Evolutionary conservation across 2,329 filamentous ascomycete genomes (phyloP), one percentile per base, ranked within the genome.

Genomic region (Westerdykella sp.): DNA sequence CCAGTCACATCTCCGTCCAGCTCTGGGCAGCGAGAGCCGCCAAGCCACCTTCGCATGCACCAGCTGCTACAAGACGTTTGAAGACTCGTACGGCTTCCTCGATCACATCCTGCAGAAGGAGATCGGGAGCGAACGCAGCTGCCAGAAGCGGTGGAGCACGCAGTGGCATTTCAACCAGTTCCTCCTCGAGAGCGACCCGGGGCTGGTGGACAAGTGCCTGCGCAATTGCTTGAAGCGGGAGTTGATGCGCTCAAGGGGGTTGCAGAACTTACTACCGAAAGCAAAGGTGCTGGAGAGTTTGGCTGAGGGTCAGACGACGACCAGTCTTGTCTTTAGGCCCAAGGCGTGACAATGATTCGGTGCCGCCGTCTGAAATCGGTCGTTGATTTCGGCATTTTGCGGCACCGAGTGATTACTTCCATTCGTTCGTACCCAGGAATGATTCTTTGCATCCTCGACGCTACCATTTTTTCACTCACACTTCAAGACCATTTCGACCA

Each of bases 91-190:
- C 43, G 60, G 56, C 13, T 66, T 64, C 44, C 52, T 66, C 2
- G 62, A 66, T 21, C 62, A 66, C 34, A 45, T 57, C 3, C 65
- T 62, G 40, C 62, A 65, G 43, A 63, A 59, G 41, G 56, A 63
- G 31, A 59, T 59, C 31, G 57, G 60, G 5, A 62, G 57, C 36
- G 60, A 62, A 7, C 40, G 51, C 7, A 63, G 59, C 37, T 66
- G 62, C 40, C 43, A 59, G 37, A 50, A 51, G 21, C 39, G 54
- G 23, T 54, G 53, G 41, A 59, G 48, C 37, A 49, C 48, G 4
- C 37, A 39, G 1, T 51, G 49, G 35, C 32, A 15, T 9, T 21
- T 59, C 14, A 48, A 55, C 11, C 49, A 57, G 18, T 35, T 53
- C 1, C 47, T 48, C 6, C 31, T 57, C 12, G 51, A 56, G 10